Percentiles rank a stretch among this genome's conserved stretches.
These are phyloP conservation scores for Xylaria flabelliformis DNA, from an alignment of 495 filamentous ascomycete species.

Conservation along the genomic window DNA sequence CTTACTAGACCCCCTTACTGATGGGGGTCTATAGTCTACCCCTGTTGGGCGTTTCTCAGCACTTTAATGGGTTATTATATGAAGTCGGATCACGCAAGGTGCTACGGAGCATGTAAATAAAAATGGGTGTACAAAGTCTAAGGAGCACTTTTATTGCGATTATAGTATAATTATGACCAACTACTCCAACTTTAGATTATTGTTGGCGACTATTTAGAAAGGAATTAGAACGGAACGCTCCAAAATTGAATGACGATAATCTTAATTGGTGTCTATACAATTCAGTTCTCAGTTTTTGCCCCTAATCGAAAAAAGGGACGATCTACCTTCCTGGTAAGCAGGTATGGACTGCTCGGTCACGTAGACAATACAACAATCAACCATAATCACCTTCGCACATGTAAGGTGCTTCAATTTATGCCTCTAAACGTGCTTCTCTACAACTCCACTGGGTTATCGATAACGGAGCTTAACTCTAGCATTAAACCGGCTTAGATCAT, in stretches of 20 bases:
- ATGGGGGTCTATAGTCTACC: constrained; percentile 8
- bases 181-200: background rate
- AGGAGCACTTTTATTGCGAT: background rate
- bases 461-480: constrained; percentile 5
- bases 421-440: background rate
- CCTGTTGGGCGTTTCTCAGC: background rate
- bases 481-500: background rate
- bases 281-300: background rate
- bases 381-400: background rate
- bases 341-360: too few species aligned
- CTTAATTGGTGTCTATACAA: background rate
- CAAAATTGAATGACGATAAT: background rate
- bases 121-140: background rate
- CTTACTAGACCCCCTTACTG: constrained; percentile 54
- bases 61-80: background rate
- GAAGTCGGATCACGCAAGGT: background rate
- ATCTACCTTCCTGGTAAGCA: background rate
- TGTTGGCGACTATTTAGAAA: constrained; percentile 3
- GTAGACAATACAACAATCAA: background rate
- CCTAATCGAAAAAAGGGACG: background rate
- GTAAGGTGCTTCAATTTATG: background rate
- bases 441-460: background rate
- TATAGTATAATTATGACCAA: constrained; percentile 19
- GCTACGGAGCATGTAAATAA: constrained; percentile 13
- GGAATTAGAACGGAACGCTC: background rate